Base-by-base conservation (phyloP, 2,329 filamentous ascomycete species). In the Venturia aucupariae region DNA sequence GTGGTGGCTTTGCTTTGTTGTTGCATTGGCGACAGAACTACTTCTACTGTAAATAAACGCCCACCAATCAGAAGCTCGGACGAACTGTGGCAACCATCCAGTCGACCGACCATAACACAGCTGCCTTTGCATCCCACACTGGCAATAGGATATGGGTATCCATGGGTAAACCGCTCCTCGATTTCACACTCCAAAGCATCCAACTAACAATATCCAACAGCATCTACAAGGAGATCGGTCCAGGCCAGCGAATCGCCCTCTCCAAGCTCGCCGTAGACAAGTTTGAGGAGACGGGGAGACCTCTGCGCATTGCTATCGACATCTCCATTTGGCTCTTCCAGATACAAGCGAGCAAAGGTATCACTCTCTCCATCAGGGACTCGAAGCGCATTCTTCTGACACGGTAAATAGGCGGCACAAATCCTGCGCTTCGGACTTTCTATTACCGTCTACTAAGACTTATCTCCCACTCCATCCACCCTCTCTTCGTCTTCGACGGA, bases 241-340 rank as follows among this genome's bases (percentile, higher is more conserved):
- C 86, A 10, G 91, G 92, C 64, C 82, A 89, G 71, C 85, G 92
- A 66, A 81, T 95, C 64, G 88, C 94, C 22, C 82, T 99, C 11
- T 86, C 90, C 41, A 95, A 90, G 72, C 82, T 97, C 61, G 89
- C 92, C 38, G 82, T 92, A 57, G 85, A 92, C 60, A 88, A 90
- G 69, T 84, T 95, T 68, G 85, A 91, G 70, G 76, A 82, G 63
- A 86, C 85, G 13, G 82, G 84, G 30, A 83, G 87, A 1, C 92
- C 92, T 0, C 80, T 97, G 48, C 88, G 92, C 48, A 81, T 99
- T 59, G 94, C 94, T 46, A 89, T 99, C 68, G 94, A 99, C 73
- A 89, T 96, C 69, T 91, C 92, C 2, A 97, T 99, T 72, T 99
- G 94, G 94, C 89, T 96, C 55, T 97, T 96, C 72, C 94, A 99